Evolutionary conservation across 2,329 filamentous ascomycete species (phyloP), one percentile per base, ranked within the genome.

Genomic region (Aureobasidium sp.): DNA sequence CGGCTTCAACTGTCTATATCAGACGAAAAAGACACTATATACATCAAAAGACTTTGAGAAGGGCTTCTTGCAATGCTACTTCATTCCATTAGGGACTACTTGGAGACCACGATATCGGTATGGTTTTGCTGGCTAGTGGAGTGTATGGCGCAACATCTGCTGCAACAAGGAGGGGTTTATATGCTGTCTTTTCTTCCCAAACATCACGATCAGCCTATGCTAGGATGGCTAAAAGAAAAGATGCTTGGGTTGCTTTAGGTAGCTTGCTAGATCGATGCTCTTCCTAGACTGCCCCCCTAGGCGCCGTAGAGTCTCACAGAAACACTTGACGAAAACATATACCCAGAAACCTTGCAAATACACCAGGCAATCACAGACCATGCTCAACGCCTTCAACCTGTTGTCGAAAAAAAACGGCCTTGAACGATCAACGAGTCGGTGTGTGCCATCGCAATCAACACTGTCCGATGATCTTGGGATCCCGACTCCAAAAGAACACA

Each of bases 131-230:
- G 2, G 47, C 64, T 0, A 50, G 19, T 9, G 64, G 65, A 1
- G 13, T 25, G 0, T 50, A 54, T 10, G 64, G 64, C 1, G 62
- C 53, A 0, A 58, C 42, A 2, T 61, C 64, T 25, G 65, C 65
- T 3, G 49, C 64, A 7, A 38, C 50, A 1, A 63, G n/a, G 63
- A 0, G 65, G 63, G 2, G 58, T 29, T 2, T 38, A 62, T 1
- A 65, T 64, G 65, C 57, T 55, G 0, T 53, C 53, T 1, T 37
- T 29, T 2, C n/a, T 57, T 57, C 4, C 54, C 29, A 1, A 60
- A 35, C n/a, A 51, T 68, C 57, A 47, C 43, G 33, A 46, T 67
- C 17, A 65, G 67, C 9, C 38, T 68, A 17, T 7, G 29, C 19
- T 19, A 27, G 38, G 1, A n/a, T 19, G 9, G 25, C n/a, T 33